These are phyloP conservation scores for Torulaspora quercuum DNA, from an alignment of 805 yeast species.

Conservation along the genomic window DNA sequence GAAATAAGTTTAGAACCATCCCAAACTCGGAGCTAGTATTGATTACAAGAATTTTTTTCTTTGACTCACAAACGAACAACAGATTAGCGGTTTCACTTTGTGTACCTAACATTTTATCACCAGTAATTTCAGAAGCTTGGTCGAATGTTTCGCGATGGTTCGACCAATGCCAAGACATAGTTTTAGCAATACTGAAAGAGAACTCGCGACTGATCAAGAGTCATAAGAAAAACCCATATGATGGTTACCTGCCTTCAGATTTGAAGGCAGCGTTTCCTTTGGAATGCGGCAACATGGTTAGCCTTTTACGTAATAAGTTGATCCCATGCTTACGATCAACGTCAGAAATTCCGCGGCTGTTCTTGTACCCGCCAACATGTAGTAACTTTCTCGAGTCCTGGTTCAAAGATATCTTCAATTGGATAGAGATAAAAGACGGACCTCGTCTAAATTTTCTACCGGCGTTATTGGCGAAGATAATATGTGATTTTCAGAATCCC, in stretches of 20 bases:
- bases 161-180: conserved; percentile 29
- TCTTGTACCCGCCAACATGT: conserved; percentile 34
- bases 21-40: conserved; percentile 34
- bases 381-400: conserved; percentile 36
- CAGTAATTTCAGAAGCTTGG: conserved; percentile 37
- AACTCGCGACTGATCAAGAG: conserved; percentile 1
- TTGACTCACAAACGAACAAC: conserved; percentile 19
- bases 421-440: conserved; percentile 45
- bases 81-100: conserved; percentile 38
- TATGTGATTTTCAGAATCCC: conserved; percentile 26
- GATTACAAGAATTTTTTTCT: conserved; percentile 36
- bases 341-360: conserved; percentile 37
- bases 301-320: conserved; percentile 29
- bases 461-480: conserved; percentile 28
- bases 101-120: conserved; percentile 27
- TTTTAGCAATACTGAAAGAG: conserved; percentile 11
- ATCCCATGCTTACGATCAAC: conserved; percentile 34
- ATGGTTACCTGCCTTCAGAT: conserved; percentile 19
- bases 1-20: conserved; percentile 31
- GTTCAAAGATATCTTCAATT: conserved; percentile 40
- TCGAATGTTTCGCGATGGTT: conserved; percentile 30
- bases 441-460: conserved; percentile 33
- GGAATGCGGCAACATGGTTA: conserved; percentile 28
- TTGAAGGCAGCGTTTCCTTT: conserved; percentile 17
- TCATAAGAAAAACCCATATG: not conserved